These are phyloP conservation scores for Malassezia psittaci DNA, from an alignment of 1,284 basidiomycete genomes.

Conservation along the genomic window DNA sequence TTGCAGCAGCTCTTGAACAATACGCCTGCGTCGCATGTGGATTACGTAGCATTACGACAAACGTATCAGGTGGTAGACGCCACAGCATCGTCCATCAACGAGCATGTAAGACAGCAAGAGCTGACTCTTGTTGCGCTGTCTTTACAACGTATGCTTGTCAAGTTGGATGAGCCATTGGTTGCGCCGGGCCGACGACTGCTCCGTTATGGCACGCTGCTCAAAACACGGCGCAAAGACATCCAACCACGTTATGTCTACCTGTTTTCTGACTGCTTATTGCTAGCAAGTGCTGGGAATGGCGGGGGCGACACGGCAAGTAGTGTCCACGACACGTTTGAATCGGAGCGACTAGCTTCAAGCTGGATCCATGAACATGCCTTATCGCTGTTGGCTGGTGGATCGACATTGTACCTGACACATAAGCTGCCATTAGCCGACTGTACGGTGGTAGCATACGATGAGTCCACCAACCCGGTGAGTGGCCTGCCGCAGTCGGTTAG, in stretches of 20 bases:
- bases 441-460: conserved; percentile 40
- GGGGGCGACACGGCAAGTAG: not conserved
- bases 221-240: conserved; percentile 42
- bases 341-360: no score
- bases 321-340: not conserved
- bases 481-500: conserved; percentile 3
- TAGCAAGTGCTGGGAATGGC: conserved; percentile 47
- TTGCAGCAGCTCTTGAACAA: conserved; percentile 35
- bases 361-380: conserved; percentile 18
- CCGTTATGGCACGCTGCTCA: conserved; percentile 36
- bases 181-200: conserved; percentile 38
- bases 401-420: conserved; percentile 35
- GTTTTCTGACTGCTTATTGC: conserved; percentile 44
- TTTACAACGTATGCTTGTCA: conserved; percentile 35
- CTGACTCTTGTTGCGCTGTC: conserved; percentile 39
- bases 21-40: conserved; percentile 34
- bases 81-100: conserved; percentile 41
- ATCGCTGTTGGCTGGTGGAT: conserved; percentile 22
- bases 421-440: conserved; percentile 40
- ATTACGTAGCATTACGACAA: conserved; percentile 24
- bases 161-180: conserved; percentile 37
- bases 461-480: not conserved
- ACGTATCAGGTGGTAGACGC: conserved; percentile 34
- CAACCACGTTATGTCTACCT: conserved; percentile 44
- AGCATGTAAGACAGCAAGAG: conserved; percentile 44